Evolutionary conservation across 2,329 filamentous ascomycete genomes (phyloP), one percentile per base, ranked within the genome.

Genomic region (Trichoderma aggressivum): DNA sequence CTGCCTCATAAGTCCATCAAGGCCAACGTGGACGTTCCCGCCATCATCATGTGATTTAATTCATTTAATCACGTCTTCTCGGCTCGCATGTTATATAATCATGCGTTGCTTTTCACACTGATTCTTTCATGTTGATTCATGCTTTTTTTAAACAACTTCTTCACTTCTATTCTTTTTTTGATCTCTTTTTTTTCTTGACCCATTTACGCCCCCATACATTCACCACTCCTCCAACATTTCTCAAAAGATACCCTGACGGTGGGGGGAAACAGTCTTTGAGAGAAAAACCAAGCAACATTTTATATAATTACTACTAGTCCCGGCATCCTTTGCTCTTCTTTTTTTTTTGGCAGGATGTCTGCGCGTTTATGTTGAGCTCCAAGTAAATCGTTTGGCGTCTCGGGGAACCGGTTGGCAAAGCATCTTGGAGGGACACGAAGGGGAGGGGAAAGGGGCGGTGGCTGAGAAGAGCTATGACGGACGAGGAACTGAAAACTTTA

Each of bases 1-100:
- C 86, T 99, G 75, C 95, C 95, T 7, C 95, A 99, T 86, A 99
- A 99, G 91, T 96, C 92, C 82, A 98, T 99, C 88, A 98, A 98
- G 89, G 89, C 91, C 78, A 99, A 99, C 82, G 93, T 99, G 78
- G 96, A 99, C 82, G 89, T 88, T 32, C 89, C 89, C 28, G 88
- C 89, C 73, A 90, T 91, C 75, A 91, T 91, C 79, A 91, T 91
- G 89, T 91, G 86, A 85, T 70, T 69, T 59, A 47, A 18, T 62
- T 34, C 36, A 56, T 69, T 21, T 60, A 12, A 28, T 60, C 6
- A 24, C 36, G 32, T n/a, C 32, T 69, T 59, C 61, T 56, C 11
- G 62, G 69, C 60, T 47, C 26, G 36, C 36, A 53, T 67, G 24
- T 14, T 16, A n/a, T 16, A n/a, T 11, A 7, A 34, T 10, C 62